Evolutionary conservation across 495 filamentous ascomycete species (phyloP), one percentile per base, ranked within the genome.

Genomic region (Xylaria palmicola): DNA sequence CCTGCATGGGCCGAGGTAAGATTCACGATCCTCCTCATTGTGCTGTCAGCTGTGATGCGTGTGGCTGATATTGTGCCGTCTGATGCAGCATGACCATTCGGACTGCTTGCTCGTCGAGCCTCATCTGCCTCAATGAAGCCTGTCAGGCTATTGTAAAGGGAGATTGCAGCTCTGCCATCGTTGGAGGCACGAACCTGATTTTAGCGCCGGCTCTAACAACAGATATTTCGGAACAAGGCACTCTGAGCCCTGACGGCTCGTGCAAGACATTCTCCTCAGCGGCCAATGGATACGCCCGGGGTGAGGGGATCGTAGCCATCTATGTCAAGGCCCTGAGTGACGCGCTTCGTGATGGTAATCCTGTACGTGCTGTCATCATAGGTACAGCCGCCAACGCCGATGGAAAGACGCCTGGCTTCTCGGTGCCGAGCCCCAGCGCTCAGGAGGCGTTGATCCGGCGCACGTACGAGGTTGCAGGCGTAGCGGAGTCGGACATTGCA

Each of bases 361-460:
- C 78, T 1, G 73, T 86, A 29, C 73, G 82, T 15, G 77, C 76
- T 3, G 72, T 87, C 1, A 80, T 87, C 36, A 74, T 80, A 8
- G 75, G 67, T 0, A 76, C 76, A 4, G 72, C 69, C 0, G 63
- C 76, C 22, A 84, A 85, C 65, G 62, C 75, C 17, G 80, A 85
- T 60, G 69, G 67, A 0, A 70, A 65, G 27, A 68, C 64, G 5
- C 50, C 48, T 24, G 77, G 78, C 1, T 77, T 86, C 19, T 79
- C 72, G 0, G 62, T 77, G 27, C 83, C 85, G 0, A 79, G 66
- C 53, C 63, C 62, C 0, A 65, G 70, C 7, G 78, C 79, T 0
- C 85, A 87, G 62, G 78, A 75, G 44, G 63, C 66, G 0, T 51
- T 83, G 2, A 83, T 86, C 7, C 62, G 75, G 10, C 62, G 67